A percentile compares a stretch with the other conserved stretches of the same genome.
Evolutionary conservation across 257 asterid genomes (phyloP).

Genomic region (Coffea eugenioides): DNA sequence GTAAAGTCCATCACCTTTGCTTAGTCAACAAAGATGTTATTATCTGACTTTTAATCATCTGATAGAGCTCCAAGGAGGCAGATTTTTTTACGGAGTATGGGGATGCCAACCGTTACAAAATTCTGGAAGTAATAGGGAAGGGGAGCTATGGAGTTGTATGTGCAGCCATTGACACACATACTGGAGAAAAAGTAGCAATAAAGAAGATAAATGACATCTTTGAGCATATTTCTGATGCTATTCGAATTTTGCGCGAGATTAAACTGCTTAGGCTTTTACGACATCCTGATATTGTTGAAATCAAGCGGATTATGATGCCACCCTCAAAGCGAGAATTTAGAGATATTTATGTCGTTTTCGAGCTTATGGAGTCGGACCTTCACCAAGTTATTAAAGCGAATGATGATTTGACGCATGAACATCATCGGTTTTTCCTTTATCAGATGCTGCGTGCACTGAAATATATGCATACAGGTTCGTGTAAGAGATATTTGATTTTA

Average conservation of each 20-base stretch:
- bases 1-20: background rate
- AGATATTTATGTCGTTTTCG: constrained; percentile 86
- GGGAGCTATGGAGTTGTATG: constrained; percentile 98
- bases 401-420: constrained; percentile 89
- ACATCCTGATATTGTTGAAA: constrained; percentile 93
- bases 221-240: constrained; percentile 84
- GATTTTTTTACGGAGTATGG: constrained; percentile 87
- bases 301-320: constrained; percentile 85
- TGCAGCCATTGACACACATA: constrained; percentile 85
- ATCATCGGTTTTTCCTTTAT: constrained; percentile 86
- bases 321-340: constrained; percentile 81
- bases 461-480: constrained; percentile 85
- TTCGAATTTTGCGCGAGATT: constrained; percentile 80
- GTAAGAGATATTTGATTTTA: background rate
- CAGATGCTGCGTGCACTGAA: constrained; percentile 89
- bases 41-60: constrained; percentile 13
- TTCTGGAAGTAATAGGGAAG: constrained; percentile 80
- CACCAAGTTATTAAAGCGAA: constrained; percentile 96
- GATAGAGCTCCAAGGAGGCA: constrained; percentile 57
- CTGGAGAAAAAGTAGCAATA: constrained; percentile 87
- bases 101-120: constrained; percentile 79
- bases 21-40: background rate
- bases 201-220: constrained; percentile 85
- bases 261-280: constrained; percentile 81
- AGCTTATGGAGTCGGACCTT: constrained; percentile 97